Evolutionary conservation across 805 yeast genomes (phyloP).

Genomic region (Yamadazyma akitaensis): DNA sequence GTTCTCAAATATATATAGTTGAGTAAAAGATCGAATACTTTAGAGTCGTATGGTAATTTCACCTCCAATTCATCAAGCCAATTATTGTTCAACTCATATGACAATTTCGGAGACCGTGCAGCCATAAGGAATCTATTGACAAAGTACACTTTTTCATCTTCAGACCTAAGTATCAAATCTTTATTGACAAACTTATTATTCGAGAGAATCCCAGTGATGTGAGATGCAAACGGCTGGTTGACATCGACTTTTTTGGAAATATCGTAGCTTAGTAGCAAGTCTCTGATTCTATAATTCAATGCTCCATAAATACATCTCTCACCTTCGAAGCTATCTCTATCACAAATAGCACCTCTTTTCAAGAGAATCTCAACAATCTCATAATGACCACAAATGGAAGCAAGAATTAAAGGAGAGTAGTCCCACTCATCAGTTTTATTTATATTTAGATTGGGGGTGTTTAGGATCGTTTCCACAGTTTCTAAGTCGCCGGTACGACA

Average conservation of each 20-base stretch:
- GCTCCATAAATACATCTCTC: conserved; percentile 77
- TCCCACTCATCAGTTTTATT: conserved; percentile 68
- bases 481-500: conserved; percentile 70
- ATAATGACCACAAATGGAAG: conserved; percentile 73
- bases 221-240: conserved; percentile 70
- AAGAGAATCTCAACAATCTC: conserved; percentile 58
- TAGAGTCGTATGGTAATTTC: conserved; percentile 18
- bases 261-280: conserved; percentile 55
- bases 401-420: conserved; percentile 69
- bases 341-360: conserved; percentile 69
- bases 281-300: conserved; percentile 60
- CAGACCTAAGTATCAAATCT: conserved; percentile 17
- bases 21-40: conserved; percentile 21
- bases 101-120: conserved; percentile 29
- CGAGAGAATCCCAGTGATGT: conserved; percentile 48
- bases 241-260: conserved; percentile 66
- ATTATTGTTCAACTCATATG: conserved; percentile 15
- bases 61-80: conserved; percentile 9
- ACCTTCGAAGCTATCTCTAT: conserved; percentile 79
- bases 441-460: conserved; percentile 37
- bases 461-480: conserved; percentile 53
- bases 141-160: conserved; percentile 27
- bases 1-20: conserved; percentile 33
- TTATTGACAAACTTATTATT: conserved; percentile 16
- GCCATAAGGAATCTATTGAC: conserved; percentile 33